Base-by-base conservation (phyloP, 768 basidiomycete species). In the Saitozyma sp. region DNA sequence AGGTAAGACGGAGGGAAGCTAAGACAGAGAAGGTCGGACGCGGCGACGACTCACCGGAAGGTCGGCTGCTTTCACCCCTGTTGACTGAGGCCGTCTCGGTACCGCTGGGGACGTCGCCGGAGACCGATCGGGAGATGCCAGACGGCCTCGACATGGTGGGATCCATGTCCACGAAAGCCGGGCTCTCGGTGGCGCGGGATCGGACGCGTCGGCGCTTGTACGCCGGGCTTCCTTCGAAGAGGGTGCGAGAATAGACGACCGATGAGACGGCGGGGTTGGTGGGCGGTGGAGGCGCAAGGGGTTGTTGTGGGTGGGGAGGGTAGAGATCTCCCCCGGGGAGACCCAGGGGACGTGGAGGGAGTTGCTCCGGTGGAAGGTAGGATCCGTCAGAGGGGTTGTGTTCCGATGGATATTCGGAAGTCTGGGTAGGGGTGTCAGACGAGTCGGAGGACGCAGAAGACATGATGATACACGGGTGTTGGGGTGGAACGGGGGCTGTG, bases 211-310 rank as follows among this genome's bases (percentile, higher is more conserved):
- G 85, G 38, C 92, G 84, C 74, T 96, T 96, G 83, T 96, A 96
- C 4, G 86, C 85, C 7, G 91, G 89, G 64, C 86, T 88, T 10
- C 92, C 92, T 76, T 90, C 89, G 56, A 91, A 88, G 51, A 91
- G 81, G 17, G 88, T 89, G 84, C 78, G 85, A 84, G 37, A 83
- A 84, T 78, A 88, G n/a, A 85, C 78, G 19, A 19, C 10, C 16
- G 29, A 29, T 5, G 29, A 29, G 29, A 29, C 29, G 29, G 29
- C 29, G 29, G 29, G 29, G 5, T 29, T 29, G 29, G 29, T 29
- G 5, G 29, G 29, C 29, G 38, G 45, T 43, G 17, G 57, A 39
- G 9, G 41, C 50, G 19, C 39, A 45, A 19, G 56, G 19, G 42
- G 29, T 6, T 49, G 52, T 14, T 50, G 65, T 58, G 19, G 50